phyloP scores from a whole-genome alignment of 2,329 filamentous ascomycete genomes.

The Pseudovirgaria hyperparasitica region DNA sequence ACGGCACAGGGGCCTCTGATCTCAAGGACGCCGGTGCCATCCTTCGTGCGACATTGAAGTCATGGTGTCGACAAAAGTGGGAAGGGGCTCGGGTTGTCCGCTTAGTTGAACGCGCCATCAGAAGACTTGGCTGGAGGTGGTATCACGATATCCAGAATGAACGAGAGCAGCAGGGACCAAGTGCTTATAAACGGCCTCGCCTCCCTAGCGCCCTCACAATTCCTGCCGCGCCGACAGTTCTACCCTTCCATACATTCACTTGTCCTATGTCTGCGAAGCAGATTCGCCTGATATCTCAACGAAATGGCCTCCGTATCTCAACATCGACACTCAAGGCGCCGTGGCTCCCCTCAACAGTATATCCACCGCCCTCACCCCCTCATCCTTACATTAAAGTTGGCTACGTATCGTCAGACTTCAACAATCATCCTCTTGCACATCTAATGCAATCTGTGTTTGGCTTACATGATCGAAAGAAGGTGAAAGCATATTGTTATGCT shows the following conservation, averaged over 20 bases:
- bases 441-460: constrained; percentile 99
- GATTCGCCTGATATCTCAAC: constrained; percentile 85
- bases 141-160: constrained; percentile 70
- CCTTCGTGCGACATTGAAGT: constrained; percentile 23
- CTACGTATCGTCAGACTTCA: constrained; percentile 97
- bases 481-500: constrained; percentile 87
- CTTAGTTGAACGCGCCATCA: constrained; percentile 73
- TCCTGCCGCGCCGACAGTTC: constrained; percentile 80
- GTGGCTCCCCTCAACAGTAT: constrained; percentile 75
- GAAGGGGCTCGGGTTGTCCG: constrained; percentile 79
- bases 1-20: constrained; percentile 18
- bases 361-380: constrained; percentile 73
- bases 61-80: constrained; percentile 65
- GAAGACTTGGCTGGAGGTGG: constrained; percentile 68
- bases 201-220: constrained; percentile 62
- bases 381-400: constrained; percentile 77
- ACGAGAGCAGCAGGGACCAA: constrained; percentile 41
- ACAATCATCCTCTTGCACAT: constrained; percentile 93
- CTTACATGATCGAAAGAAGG: constrained; percentile 60
- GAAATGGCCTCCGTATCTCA: constrained; percentile 87
- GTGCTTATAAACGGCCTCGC: constrained; percentile 57
- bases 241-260: constrained; percentile 97
- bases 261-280: constrained; percentile 84
- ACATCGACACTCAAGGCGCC: constrained; percentile 74
- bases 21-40: constrained; percentile 22